Evolutionary conservation across 2,329 filamentous ascomycete genomes (phyloP), one percentile per base, ranked within the genome.

Genomic region (Pseudocercospora musae): DNA sequence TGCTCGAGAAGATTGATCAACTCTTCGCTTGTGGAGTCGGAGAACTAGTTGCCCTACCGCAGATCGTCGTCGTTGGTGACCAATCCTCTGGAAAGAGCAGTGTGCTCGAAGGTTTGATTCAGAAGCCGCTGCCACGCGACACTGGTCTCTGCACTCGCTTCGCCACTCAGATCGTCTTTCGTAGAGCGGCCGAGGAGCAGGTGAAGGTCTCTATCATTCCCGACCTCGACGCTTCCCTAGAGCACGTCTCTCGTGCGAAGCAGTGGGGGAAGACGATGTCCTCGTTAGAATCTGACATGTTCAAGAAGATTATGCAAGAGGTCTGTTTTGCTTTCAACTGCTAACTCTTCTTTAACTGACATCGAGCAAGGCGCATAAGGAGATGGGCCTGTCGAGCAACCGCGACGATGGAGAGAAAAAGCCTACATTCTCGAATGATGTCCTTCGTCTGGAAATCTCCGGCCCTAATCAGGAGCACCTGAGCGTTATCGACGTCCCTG

Each of bases 41-140:
- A 20, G 71, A 75, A 8, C 64, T 71, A 11, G 63, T 73, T 7
- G 62, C 64, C 3, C 66, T 78, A 1, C 72, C 77, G 3, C 69
- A 73, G 54, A 67, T 74, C 40, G 80, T 88, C 8, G 84, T 87
- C 5, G 82, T 85, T n/a, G 85, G 87, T 4, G 83, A 86, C 50
- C 84, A 86, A 60, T 86, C 83, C 0, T 80, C 80, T 0, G 86
- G 86, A 2, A 89, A 89, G 70, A 85, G 81, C 13, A 87, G 84
- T 0, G 84, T 88, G 0, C 79, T 89, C 0, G 84, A 88, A 65
- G 87, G 86, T 1, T 83, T 89, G 42, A 84, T 85, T 0, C 79
- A 82, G 9, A 68, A 66, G 60, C 79, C 79, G 0, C 86, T 89
- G 37, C 83, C 84, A 0, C 75, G 80, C 5, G 82, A 85, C 10